Conservation (phyloP, 257 asterid species). For the Nicotiana benthamiana region DNA sequence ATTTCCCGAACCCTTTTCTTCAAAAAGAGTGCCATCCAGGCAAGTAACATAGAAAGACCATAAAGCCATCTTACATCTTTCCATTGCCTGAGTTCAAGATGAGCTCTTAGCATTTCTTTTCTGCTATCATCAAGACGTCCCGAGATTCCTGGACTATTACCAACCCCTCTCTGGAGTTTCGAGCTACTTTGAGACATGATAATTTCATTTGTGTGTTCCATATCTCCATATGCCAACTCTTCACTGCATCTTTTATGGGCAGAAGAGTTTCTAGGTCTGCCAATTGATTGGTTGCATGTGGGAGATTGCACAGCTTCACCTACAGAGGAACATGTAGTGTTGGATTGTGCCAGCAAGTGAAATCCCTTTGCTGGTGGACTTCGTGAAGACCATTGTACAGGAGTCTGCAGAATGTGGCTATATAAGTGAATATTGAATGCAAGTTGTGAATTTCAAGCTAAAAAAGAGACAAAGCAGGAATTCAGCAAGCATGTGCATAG, state of each 20-base stretch:
- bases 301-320: conserved; percentile 24
- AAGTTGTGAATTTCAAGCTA: background rate
- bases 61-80: conserved; percentile 47
- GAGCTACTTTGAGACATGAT: conserved; percentile 40
- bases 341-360: background rate
- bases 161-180: conserved; percentile 47
- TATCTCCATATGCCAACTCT: conserved; percentile 30
- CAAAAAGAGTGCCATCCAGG: background rate
- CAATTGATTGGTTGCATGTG: conserved; percentile 25
- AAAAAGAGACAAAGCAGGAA: background rate
- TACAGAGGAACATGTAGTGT: background rate
- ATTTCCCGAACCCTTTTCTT: background rate
- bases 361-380: conserved; percentile 34
- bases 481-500: background rate
- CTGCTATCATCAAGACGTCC: conserved; percentile 26
- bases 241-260: conserved; percentile 47
- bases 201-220: conserved; percentile 28
- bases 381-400: conserved; percentile 28
- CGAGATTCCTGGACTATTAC: conserved; percentile 16
- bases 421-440: background rate
- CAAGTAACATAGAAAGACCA: background rate
- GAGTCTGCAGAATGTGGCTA: conserved; percentile 31
- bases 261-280: conserved; percentile 22
- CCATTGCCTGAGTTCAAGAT: conserved; percentile 44
- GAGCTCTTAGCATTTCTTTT: conserved; percentile 16